Evolutionary conservation across 2,329 filamentous ascomycete species (phyloP).

Genomic region (Apiospora kogelbergensis): DNA sequence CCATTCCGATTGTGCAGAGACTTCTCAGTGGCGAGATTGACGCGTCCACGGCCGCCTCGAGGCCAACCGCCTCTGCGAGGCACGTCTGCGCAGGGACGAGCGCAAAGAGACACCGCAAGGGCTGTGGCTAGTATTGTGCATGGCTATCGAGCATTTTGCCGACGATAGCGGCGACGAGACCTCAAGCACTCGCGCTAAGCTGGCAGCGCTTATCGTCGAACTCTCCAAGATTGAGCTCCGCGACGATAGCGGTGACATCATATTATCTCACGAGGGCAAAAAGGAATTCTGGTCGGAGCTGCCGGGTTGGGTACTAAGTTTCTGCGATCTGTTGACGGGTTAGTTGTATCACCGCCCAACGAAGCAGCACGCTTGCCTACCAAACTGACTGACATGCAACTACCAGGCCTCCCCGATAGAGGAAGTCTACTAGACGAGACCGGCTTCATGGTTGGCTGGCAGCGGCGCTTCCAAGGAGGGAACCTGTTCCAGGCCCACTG

Average conservation of each 20-base stretch:
- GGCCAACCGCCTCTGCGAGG: background rate
- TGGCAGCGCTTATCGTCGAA: background rate
- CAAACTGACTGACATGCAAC: background rate
- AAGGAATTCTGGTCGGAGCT: background rate
- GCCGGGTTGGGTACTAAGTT: background rate
- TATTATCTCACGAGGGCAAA: background rate
- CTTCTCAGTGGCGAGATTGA: background rate
- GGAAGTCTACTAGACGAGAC: background rate
- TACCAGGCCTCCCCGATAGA: background rate
- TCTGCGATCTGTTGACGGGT: background rate
- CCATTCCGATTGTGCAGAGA: background rate
- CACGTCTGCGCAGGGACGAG: background rate
- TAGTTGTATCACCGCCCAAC: background rate
- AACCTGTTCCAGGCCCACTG: constrained; percentile 3
- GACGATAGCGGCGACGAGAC: background rate
- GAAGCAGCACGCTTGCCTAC: background rate
- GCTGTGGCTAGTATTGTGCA: background rate
- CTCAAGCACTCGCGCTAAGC: background rate
- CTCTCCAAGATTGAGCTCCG: background rate
- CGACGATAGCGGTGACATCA: background rate
- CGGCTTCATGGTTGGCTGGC: background rate
- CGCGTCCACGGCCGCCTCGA: background rate
- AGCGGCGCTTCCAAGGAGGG: background rate
- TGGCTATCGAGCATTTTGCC: background rate
- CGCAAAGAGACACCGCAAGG: background rate